These are phyloP conservation scores for Apiospora malaysiana DNA, from an alignment of 2,329 filamentous ascomycete species.

Conservation along the genomic window DNA sequence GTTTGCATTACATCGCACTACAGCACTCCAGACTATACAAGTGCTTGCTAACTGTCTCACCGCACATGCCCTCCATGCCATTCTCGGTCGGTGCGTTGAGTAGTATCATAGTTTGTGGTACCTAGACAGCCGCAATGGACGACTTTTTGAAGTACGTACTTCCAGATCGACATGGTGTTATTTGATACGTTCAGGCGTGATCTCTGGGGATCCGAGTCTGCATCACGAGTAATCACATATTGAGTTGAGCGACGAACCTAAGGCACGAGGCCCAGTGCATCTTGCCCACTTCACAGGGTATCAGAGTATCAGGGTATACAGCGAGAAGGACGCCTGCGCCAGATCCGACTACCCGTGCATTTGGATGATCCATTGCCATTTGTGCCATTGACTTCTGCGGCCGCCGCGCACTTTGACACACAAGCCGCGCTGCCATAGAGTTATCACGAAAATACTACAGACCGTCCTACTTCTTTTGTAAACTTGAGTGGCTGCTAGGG, in stretches of 20 bases:
- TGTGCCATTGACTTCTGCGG: not conserved
- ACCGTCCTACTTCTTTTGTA: not conserved
- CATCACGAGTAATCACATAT: not conserved
- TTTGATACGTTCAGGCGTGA: not conserved
- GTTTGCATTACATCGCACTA: constrained; percentile 12
- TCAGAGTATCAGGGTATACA: no score
- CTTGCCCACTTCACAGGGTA: not conserved
- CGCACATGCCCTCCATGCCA: not conserved
- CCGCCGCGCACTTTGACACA: not conserved
- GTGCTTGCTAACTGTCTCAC: constrained; percentile 10
- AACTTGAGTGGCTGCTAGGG: not conserved
- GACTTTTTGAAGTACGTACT: constrained; percentile 1
- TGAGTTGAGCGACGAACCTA: constrained; percentile 15
- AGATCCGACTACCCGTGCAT: not conserved
- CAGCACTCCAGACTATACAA: constrained; percentile 1
- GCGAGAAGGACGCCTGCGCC: not conserved
- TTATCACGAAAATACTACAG: not conserved
- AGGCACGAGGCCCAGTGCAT: constrained; percentile 3
- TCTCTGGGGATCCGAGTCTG: constrained; percentile 11
- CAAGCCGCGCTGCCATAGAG: not conserved
- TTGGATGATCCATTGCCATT: constrained; percentile 3
- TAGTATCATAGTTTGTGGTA: no score
- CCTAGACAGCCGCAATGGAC: not conserved
- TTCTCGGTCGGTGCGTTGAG: not conserved
- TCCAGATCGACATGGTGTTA: not conserved